These are phyloP conservation scores for Puya raimondii DNA, from an alignment of 176 grass and related monocot species.

Conservation along the genomic window DNA sequence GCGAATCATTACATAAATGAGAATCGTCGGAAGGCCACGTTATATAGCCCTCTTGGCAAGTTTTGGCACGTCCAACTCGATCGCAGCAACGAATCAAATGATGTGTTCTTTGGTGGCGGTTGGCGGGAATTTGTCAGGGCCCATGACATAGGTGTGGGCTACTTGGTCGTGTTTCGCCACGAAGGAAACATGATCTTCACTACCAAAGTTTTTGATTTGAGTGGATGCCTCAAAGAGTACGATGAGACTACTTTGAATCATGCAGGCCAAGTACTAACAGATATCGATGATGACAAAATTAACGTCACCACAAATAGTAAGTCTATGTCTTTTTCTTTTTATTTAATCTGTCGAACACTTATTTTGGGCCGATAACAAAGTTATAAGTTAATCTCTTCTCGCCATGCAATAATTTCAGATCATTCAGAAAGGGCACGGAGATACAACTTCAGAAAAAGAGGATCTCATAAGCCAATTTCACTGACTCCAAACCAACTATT, in stretches of 20 bases:
- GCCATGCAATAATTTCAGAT: not conserved
- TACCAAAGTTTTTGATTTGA: slow-evolving; percentile 19
- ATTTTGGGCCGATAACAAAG: not conserved
- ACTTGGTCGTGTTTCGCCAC: slow-evolving; percentile 28
- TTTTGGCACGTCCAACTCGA: slow-evolving; percentile 25
- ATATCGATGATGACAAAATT: not conserved
- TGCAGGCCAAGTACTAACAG: not conserved
- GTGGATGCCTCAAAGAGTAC: slow-evolving; percentile 27
- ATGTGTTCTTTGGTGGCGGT: slow-evolving; percentile 20
- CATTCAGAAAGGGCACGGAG: no score
- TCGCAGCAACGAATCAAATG: slow-evolving; percentile 2
- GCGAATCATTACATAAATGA: slow-evolving; percentile 6
- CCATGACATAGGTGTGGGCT: slow-evolving; percentile 13
- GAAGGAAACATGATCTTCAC: slow-evolving; percentile 32
- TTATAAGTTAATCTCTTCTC: not conserved
- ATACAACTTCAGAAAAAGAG: not conserved
- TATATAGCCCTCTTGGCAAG: slow-evolving; percentile 26
- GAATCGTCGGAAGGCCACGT: slow-evolving; percentile 2
- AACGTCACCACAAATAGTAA: slow-evolving; percentile 1
- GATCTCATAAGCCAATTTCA: not conserved
- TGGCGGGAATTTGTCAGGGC: slow-evolving; percentile 14
- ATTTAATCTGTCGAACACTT: not conserved
- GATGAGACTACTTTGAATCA: slow-evolving; percentile 3
- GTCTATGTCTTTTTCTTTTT: not conserved
- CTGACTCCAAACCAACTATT: not conserved